Evolutionary conservation across 1,139 yeast genomes (phyloP).

Genomic region (Wickerhamomyces sp.): DNA sequence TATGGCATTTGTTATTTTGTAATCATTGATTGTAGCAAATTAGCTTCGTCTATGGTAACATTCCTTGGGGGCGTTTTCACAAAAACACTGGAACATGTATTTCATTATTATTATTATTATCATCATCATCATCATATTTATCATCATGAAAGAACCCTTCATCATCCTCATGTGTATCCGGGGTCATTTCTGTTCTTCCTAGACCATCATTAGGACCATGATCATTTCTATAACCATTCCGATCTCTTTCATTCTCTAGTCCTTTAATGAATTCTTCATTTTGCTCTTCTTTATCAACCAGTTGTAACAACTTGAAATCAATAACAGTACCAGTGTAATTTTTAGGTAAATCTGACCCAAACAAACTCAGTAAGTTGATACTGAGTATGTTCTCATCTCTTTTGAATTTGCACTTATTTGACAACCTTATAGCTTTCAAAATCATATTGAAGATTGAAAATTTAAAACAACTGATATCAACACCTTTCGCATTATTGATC

Average conservation of each 20-base stretch:
- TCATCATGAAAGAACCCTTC: background rate
- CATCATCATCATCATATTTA: slow-evolving; percentile 11
- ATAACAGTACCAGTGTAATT: slow-evolving; percentile 57
- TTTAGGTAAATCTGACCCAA: slow-evolving; percentile 26
- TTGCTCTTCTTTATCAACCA: slow-evolving; percentile 27
- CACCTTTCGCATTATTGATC: slow-evolving; percentile 25
- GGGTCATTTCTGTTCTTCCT: slow-evolving; percentile 1
- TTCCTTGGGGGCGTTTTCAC: slow-evolving; percentile 4
- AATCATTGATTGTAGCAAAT: background rate
- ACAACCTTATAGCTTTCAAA: slow-evolving; percentile 48
- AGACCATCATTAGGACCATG: background rate
- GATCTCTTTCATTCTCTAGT: slow-evolving; percentile 15
- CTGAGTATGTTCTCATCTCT: slow-evolving; percentile 45
- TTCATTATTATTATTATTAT: slow-evolving; percentile 10
- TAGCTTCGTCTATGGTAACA: background rate
- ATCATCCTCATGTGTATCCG: background rate
- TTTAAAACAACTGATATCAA: slow-evolving; percentile 39
- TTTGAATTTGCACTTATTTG: slow-evolving; percentile 55
- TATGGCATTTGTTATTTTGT: background rate
- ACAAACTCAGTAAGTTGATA: slow-evolving; percentile 29
- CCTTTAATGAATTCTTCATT: slow-evolving; percentile 21
- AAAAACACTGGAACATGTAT: slow-evolving; percentile 28
- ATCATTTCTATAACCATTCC: slow-evolving; percentile 1
- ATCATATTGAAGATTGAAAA: slow-evolving; percentile 50
- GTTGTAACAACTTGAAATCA: slow-evolving; percentile 56